Conservation (phyloP, 345 rosid species). For the Hirschfeldia incana region DNA sequence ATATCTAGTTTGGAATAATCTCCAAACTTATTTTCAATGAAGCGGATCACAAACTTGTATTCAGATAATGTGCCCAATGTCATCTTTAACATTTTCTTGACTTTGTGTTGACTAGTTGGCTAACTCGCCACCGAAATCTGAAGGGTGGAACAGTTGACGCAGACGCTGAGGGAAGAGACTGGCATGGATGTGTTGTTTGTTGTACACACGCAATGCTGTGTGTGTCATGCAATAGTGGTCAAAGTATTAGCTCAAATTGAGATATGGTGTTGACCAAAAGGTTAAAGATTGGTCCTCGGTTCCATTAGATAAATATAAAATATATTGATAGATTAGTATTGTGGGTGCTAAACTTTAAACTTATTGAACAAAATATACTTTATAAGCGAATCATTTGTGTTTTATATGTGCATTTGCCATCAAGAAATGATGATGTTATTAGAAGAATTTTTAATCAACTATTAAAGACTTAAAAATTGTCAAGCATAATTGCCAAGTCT, state of each 20-base stretch:
- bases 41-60: background rate
- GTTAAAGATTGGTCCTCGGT: background rate
- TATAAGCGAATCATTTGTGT: background rate
- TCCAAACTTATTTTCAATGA: background rate
- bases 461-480: background rate
- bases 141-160: slow-evolving; percentile 82
- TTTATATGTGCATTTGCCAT: background rate
- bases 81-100: slow-evolving; percentile 22
- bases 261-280: background rate
- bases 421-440: background rate
- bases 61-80: background rate
- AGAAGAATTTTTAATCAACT: background rate
- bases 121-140: slow-evolving; percentile 51
- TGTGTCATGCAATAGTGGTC: background rate
- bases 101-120: slow-evolving; percentile 30
- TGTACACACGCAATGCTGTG: background rate
- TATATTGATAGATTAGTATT: background rate
- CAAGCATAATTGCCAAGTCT: background rate
- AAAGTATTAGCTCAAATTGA: background rate
- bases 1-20: too few relatives aligned
- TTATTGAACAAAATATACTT: slow-evolving; percentile 11
- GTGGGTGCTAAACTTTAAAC: slow-evolving; percentile 20
- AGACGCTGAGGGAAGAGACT: slow-evolving; percentile 63
- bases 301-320: background rate
- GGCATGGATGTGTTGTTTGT: slow-evolving; percentile 48